Evolutionary conservation across 2,329 filamentous ascomycete species (phyloP), one percentile per base, ranked within the genome.

Genomic region (Trichophyton rubrum): DNA sequence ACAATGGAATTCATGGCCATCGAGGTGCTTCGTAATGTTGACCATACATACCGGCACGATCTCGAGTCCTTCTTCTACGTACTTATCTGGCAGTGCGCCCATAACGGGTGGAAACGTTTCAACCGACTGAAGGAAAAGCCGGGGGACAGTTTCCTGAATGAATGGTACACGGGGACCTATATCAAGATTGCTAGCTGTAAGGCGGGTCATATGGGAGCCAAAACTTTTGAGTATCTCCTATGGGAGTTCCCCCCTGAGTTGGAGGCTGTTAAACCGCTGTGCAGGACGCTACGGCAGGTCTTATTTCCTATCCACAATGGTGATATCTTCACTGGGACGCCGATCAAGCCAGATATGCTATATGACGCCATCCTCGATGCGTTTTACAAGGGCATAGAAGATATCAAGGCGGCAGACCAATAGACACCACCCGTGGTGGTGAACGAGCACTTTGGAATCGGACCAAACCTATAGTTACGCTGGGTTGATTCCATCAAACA

Each of bases 11-110:
- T 72, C 55, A 75, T 74, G 67, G 71, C 69, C 0, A 67, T 72
- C 35, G 68, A 71, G 58, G 69, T 75, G 8, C 62, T 75, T 6
- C 56, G 64, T n/a, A 65, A 62, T 6, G 62, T 64, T 3, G 62
- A 66, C 35, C 68, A 73, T 59, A 74, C 67, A 20, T 74, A 71
- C 62, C 67, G 67, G 24, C 67, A 72, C 56, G 67, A 71, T 61
- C 65, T 71, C 22, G 68, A 71, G 61, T 72, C 67, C 47, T 69
- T 71, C 59, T 69, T 72, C 62, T 70, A 72, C 51, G 66, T 71
- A 24, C 64, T 71, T 43, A 38, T 70, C 62, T 71, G 62, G 66
- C 60, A 60, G 27, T 60, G 58, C 20, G 58, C 22, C 33, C 45
- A 43, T 59, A 22, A 27, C 27, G 43, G 58, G 3, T 59, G 58